phyloP scores from a whole-genome alignment of 371 early-diverging fungal species.

The Catenaria anguillulae region DNA sequence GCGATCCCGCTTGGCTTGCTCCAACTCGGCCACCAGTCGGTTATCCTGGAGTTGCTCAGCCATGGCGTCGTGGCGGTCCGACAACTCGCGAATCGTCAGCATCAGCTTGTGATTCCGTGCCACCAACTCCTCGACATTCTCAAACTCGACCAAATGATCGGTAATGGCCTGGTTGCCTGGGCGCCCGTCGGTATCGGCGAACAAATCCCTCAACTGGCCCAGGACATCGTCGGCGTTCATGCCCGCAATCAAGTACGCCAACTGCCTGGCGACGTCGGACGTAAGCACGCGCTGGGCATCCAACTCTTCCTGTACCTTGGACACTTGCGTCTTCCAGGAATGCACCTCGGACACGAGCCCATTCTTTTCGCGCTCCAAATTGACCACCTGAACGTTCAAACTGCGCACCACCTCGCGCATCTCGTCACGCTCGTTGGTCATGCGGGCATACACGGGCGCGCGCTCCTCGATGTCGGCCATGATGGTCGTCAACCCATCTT shows the following conservation, averaged over 20 bases:
- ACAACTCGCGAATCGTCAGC: background rate
- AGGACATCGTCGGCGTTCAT: slow-evolving; percentile 6
- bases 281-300: background rate
- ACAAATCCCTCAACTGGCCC: background rate
- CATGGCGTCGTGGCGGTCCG: background rate
- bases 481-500: background rate
- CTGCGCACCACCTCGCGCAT: background rate
- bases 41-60: background rate
- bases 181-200: background rate
- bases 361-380: background rate
- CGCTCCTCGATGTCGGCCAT: slow-evolving; percentile 1
- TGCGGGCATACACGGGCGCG: background rate
- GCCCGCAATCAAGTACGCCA: background rate
- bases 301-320: background rate
- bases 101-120: background rate
- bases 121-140: background rate
- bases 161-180: background rate
- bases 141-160: background rate
- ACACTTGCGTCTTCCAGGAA: no score
- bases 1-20: background rate
- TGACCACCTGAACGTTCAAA: background rate
- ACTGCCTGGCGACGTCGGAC: background rate
- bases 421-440: background rate
- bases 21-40: background rate
- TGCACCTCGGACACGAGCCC: background rate